A percentile compares a stretch with the other conserved stretches of the same genome.
phyloP scores from a whole-genome alignment of 1,284 basidiomycete species.

The Stereum hirsutum region DNA sequence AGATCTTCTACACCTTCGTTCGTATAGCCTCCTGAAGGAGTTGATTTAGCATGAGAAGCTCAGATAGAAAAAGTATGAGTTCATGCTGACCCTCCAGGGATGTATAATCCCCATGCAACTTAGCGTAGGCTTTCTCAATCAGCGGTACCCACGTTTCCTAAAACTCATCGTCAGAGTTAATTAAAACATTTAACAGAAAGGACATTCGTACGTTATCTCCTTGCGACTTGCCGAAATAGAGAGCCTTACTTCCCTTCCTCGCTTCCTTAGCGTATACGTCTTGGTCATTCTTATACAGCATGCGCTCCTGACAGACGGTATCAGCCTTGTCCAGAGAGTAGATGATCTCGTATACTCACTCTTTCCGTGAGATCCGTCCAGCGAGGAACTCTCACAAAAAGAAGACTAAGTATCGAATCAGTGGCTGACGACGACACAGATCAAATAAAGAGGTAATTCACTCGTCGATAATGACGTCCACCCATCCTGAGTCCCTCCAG shows the following conservation, averaged over 20 bases:
- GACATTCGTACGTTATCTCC: neutral
- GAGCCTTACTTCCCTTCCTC: neutral
- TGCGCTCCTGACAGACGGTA: neutral
- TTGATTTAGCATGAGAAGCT: too few species aligned
- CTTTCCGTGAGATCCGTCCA: too few species aligned
- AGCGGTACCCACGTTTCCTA: neutral
- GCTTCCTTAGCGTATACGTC: neutral
- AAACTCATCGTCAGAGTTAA: too few species aligned
- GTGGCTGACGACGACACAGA: neutral
- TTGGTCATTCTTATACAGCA: neutral
- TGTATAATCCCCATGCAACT: neutral
- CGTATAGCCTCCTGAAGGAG: too few species aligned
- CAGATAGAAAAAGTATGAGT: too few species aligned
- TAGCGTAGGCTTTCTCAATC: neutral
- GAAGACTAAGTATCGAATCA: neutral
- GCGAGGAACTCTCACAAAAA: neutral
- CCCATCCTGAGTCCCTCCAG: neutral
- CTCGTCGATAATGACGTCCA: neutral
- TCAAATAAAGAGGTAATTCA: neutral
- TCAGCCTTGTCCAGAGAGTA: too few species aligned
- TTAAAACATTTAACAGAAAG: too few species aligned
- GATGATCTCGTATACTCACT: too few species aligned
- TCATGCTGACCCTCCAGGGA: neutral
- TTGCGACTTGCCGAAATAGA: neutral
- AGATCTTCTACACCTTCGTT: neutral